A percentile compares a stretch with the other conserved stretches of the same genome.
Evolutionary conservation across 352 stramenopile genomes (phyloP).

Genomic region (Thalassiosira mediterranea): DNA sequence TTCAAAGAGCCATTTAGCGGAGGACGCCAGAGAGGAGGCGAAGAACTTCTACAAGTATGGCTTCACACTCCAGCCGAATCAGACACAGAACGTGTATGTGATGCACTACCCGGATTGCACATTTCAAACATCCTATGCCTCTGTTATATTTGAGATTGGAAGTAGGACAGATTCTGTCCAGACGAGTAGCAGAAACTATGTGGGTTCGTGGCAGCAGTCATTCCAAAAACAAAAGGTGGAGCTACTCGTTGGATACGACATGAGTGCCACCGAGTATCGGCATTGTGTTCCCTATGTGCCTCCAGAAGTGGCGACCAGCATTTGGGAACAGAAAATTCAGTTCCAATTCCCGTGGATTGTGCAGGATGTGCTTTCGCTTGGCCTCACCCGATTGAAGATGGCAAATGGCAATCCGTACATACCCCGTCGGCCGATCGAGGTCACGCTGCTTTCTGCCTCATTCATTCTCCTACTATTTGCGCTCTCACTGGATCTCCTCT

Average conservation of each 20-base stretch:
- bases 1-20: not conserved
- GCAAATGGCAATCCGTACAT: constrained; percentile 32
- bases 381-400: constrained; percentile 25
- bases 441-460: constrained; percentile 35
- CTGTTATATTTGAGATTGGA: constrained; percentile 66
- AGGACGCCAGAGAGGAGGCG: constrained; percentile 1
- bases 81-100: constrained; percentile 72
- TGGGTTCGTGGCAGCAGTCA: constrained; percentile 37
- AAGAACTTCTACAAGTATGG: constrained; percentile 43
- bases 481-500: constrained; percentile 39
- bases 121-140: constrained; percentile 68
- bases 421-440: constrained; percentile 20
- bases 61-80: constrained; percentile 71
- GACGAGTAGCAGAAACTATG: not conserved
- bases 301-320: constrained; percentile 11
- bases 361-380: constrained; percentile 38
- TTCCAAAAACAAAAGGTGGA: constrained; percentile 56
- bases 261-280: constrained; percentile 45
- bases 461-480: constrained; percentile 49
- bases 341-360: constrained; percentile 39
- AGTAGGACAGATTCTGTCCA: no score
- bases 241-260: constrained; percentile 70
- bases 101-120: constrained; percentile 71
- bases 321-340: constrained; percentile 34
- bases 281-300: constrained; percentile 55